phyloP scores from a whole-genome alignment of 192 early-diverging fungal genomes.

The Backusella liffmaniae region DNA sequence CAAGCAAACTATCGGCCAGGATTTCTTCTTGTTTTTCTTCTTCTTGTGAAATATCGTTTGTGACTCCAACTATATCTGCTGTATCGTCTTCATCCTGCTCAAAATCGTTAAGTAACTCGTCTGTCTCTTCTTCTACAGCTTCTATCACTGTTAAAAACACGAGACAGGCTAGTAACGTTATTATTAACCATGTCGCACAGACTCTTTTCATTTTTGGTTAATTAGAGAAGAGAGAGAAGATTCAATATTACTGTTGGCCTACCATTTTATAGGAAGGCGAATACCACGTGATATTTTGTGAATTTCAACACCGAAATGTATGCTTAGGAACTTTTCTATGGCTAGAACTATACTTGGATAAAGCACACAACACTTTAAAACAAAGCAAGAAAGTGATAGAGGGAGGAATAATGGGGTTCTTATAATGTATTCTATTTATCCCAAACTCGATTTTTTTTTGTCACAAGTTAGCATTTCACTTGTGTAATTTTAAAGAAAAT shows the following conservation, averaged over 20 bases:
- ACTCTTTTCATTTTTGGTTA: constrained; percentile 3
- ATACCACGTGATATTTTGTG: no score
- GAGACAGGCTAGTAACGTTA: not conserved
- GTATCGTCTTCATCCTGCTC: not conserved
- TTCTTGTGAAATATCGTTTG: not conserved
- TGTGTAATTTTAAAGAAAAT: no score
- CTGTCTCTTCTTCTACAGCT: not conserved
- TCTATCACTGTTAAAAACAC: not conserved
- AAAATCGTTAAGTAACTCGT: not conserved
- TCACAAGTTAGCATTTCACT: no score
- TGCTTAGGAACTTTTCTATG: no score
- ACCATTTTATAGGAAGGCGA: no score
- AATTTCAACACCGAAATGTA: no score
- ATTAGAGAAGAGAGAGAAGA: not conserved
- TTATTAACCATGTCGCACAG: not conserved
- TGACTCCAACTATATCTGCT: not conserved
- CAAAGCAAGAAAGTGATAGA: no score
- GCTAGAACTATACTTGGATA: no score
- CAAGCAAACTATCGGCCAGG: not conserved
- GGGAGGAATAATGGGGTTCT: no score
- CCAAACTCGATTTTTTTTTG: no score
- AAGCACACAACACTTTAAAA: no score
- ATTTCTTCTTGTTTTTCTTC: not conserved
- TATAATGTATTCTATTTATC: no score
- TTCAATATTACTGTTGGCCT: not conserved